Conservation (phyloP, 176 grass and related monocot species). For the Typha latifolia region DNA sequence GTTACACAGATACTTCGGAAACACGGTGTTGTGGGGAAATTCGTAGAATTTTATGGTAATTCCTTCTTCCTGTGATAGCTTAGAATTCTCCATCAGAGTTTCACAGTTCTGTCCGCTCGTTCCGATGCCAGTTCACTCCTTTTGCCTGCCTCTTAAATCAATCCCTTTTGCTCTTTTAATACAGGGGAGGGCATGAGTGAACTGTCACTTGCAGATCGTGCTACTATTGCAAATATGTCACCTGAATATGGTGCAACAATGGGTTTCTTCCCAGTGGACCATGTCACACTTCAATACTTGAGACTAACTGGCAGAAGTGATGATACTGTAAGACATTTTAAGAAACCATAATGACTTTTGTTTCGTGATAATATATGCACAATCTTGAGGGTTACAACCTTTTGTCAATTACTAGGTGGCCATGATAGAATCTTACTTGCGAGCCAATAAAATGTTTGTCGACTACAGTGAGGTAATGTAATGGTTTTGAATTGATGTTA, state of each 20-base stretch:
- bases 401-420: slow-evolving; percentile 51
- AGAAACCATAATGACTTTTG: slow-evolving; percentile 1
- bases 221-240: slow-evolving; percentile 98
- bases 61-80: neutral
- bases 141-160: neutral
- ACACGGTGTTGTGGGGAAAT: slow-evolving; percentile 96
- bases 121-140: neutral
- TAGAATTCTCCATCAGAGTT: neutral
- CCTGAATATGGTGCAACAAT: slow-evolving; percentile 98
- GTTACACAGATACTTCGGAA: slow-evolving; percentile 95
- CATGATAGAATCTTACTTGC: slow-evolving; percentile 90
- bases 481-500: slow-evolving; percentile 2
- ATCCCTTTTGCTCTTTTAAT: neutral
- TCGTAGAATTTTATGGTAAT: slow-evolving; percentile 94
- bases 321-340: slow-evolving; percentile 54
- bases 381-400: slow-evolving; percentile 10
- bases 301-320: slow-evolving; percentile 91
- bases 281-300: slow-evolving; percentile 74
- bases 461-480: slow-evolving; percentile 69
- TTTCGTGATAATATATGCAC: neutral
- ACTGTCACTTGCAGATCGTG: slow-evolving; percentile 84
- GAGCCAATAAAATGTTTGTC: slow-evolving; percentile 87
- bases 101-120: neutral
- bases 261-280: slow-evolving; percentile 97
- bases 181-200: slow-evolving; percentile 80